phyloP scores from a whole-genome alignment of 2,329 filamentous ascomycete species.

The Alternaria metachromatica region DNA sequence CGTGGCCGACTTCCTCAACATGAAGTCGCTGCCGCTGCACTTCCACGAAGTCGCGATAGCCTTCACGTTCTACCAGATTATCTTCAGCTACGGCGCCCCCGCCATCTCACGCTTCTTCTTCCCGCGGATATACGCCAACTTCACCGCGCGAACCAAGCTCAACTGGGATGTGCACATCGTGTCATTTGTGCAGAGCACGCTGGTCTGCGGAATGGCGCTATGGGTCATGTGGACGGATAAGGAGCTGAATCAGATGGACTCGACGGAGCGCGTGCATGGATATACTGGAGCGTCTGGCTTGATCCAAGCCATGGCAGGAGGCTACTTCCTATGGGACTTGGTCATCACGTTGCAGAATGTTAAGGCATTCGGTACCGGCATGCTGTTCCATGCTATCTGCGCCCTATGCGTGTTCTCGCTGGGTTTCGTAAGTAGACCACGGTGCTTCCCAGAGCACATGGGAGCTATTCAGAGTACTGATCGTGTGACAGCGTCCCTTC shows the following conservation, averaged over 20 bases:
- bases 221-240: conserved; percentile 73
- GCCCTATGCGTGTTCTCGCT: conserved; percentile 77
- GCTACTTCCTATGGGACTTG: conserved; percentile 87
- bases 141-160: conserved; percentile 69
- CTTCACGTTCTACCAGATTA: conserved; percentile 71
- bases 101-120: conserved; percentile 67
- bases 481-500: conserved; percentile 70
- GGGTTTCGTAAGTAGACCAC: conserved; percentile 71
- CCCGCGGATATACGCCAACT: conserved; percentile 66
- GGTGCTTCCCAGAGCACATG: background rate
- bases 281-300: conserved; percentile 76
- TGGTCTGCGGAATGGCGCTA: conserved; percentile 76
- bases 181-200: conserved; percentile 76
- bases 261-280: conserved; percentile 74
- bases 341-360: conserved; percentile 72
- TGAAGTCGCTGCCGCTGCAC: conserved; percentile 75
- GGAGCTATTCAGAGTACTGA: background rate
- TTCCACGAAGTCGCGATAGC: conserved; percentile 76
- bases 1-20: conserved; percentile 65
- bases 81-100: conserved; percentile 72
- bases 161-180: conserved; percentile 90
- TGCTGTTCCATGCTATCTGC: conserved; percentile 77
- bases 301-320: conserved; percentile 76
- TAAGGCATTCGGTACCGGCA: conserved; percentile 75
- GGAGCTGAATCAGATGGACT: conserved; percentile 70